Base-by-base conservation (phyloP, 768 basidiomycete species). In the Suillus spraguei region DNA sequence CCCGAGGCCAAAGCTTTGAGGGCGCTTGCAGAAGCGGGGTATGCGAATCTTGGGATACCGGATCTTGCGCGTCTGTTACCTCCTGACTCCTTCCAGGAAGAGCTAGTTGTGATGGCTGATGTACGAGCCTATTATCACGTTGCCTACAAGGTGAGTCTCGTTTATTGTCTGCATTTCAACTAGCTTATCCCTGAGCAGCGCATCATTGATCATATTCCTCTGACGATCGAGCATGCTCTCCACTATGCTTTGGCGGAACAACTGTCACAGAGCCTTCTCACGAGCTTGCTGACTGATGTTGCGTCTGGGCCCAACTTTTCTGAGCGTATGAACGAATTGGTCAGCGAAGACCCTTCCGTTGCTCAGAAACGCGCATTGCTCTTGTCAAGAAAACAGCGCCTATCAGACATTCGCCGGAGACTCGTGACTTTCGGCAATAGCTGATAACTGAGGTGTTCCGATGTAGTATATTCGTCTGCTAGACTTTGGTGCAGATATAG, bases 131-230 rank as follows among this genome's bases (percentile, higher is more conserved):
- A 83, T 63, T 84, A 80, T 69, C 78, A 83, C 60, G 80, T 85
- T 0, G 77, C 83, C 0, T 79, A 78, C 69, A 81, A 83, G 74
- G 84, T 83, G 60, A 54, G 72, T 44, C 11, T 28, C 8, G 39
- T 17, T 44, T 76, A 39, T 24, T 3, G 11, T 8, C 62, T 16
- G 0, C 1, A 6, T 20, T 32, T 33, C 47, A 62, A 8, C 38
- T 38, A n/a, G 22, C 52, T 28, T 36, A 20, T 5, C 47, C 36
- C 32, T 5, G 41, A 28, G 1, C 60, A 89, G 88, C 81, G 85
- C 14, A 75, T 85, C 66, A 80, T 86, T 38, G 88, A 89, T 63
- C 73, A 80, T 47, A 56, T 87, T 24, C 86, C 87, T 1, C 70
- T 82, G 13, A 77, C 74, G 50, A 85, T 86, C 39, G 82, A 85